Conservation (phyloP, 148 eudicot species). For the Chenopodium album region DNA sequence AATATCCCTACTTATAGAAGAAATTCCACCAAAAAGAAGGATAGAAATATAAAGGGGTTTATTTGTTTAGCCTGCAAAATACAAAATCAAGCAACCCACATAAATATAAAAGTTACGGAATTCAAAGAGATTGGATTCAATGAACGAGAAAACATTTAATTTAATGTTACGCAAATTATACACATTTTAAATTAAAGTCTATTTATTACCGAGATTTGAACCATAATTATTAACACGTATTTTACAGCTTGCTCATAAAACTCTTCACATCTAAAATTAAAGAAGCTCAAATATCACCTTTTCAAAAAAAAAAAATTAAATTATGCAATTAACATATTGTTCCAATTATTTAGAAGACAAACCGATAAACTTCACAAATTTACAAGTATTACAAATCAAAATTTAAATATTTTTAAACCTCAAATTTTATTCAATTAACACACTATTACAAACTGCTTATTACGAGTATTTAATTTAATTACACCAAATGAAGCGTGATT, state of each 20-base stretch:
- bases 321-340: not conserved
- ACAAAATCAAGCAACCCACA: not conserved
- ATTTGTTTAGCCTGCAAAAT: slow-evolving; percentile 14
- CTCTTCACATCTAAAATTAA: slow-evolving; percentile 12
- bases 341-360: not conserved
- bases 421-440: too few species aligned
- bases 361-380: not conserved
- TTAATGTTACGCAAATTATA: slow-evolving; percentile 31
- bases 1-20: not conserved
- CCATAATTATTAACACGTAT: slow-evolving; percentile 20
- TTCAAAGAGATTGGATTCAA: slow-evolving; percentile 20
- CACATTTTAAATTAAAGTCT: slow-evolving; percentile 27
- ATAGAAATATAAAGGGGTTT: not conserved
- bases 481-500: too few species aligned
- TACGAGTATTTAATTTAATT: too few species aligned
- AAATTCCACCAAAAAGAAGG: not conserved
- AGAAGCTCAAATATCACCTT: not conserved
- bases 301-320: not conserved
- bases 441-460: too few species aligned
- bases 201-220: slow-evolving; percentile 11
- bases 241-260: slow-evolving; percentile 7
- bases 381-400: not conserved
- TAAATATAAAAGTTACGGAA: slow-evolving; percentile 10
- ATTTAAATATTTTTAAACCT: too few species aligned
- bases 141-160: slow-evolving; percentile 19